phyloP scores from a whole-genome alignment of 345 rosid genomes.

The Salix viminalis region DNA sequence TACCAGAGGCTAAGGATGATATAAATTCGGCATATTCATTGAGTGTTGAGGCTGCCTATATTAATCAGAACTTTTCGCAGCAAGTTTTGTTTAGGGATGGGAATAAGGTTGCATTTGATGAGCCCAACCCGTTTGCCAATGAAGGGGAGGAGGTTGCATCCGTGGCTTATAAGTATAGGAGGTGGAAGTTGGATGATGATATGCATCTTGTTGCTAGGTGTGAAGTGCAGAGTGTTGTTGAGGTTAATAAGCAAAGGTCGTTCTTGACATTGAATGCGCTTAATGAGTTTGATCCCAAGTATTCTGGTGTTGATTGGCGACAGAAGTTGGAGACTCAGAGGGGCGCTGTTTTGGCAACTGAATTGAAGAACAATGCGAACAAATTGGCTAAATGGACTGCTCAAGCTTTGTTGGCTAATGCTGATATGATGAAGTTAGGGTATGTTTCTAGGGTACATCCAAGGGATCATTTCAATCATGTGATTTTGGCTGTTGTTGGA shows the following conservation, averaged over 20 bases:
- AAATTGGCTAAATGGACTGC: constrained; percentile 98
- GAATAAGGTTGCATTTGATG: constrained; percentile 74
- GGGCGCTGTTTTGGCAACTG: constrained; percentile 94
- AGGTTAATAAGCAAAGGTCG: constrained; percentile 69
- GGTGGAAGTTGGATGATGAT: constrained; percentile 88
- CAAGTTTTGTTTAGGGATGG: constrained; percentile 85
- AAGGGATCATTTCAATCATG: constrained; percentile 95
- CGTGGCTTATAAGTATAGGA: constrained; percentile 82
- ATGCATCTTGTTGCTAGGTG: constrained; percentile 79
- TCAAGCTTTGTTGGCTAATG: constrained; percentile 81
- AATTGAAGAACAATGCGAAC: constrained; percentile 91
- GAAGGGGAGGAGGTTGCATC: constrained; percentile 99
- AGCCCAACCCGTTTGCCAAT: constrained; percentile 78
- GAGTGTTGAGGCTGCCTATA: constrained; percentile 83
- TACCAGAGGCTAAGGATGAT: constrained; percentile 84
- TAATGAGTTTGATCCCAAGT: constrained; percentile 90
- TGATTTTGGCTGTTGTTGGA: constrained; percentile 78
- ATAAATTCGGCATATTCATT: constrained; percentile 73
- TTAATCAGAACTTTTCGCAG: constrained; percentile 83
- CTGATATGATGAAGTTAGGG: constrained; percentile 95
- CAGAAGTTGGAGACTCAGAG: constrained; percentile 98
- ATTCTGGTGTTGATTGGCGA: constrained; percentile 97
- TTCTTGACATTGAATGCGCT: constrained; percentile 87
- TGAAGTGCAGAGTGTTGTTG: constrained; percentile 85
- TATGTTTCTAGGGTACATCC: constrained; percentile 97